These are phyloP conservation scores for Syzygium oleosum DNA, from an alignment of 345 rosid species.

Conservation along the genomic window DNA sequence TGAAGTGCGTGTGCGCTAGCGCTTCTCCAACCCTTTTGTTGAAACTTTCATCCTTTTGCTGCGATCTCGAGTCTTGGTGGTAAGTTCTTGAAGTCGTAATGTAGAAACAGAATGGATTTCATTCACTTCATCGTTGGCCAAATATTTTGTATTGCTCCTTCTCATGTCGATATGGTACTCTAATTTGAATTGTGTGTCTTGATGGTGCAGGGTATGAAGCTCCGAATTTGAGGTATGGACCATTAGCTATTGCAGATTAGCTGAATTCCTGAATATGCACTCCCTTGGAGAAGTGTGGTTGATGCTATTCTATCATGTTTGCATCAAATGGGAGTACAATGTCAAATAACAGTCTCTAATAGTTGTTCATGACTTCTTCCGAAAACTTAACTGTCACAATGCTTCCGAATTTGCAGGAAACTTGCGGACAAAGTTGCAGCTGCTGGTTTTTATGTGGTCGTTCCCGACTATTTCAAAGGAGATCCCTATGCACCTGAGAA, in stretches of 20 bases:
- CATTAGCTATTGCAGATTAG: not conserved
- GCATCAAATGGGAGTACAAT: not conserved
- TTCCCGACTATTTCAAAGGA: slow-evolving; percentile 63
- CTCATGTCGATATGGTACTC: not conserved
- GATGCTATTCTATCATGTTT: not conserved
- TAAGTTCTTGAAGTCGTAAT: not conserved
- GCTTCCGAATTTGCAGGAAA: slow-evolving; percentile 28
- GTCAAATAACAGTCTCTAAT: not conserved
- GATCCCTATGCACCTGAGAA: slow-evolving; percentile 42
- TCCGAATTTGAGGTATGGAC: slow-evolving; percentile 63
- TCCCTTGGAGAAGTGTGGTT: not conserved
- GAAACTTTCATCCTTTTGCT: not conserved
- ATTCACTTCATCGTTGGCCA: not conserved
- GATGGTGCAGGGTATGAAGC: slow-evolving; percentile 62
- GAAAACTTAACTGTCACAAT: not conserved
- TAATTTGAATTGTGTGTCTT: not conserved
- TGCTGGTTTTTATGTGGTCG: slow-evolving; percentile 60
- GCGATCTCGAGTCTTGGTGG: not conserved
- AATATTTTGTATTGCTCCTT: not conserved
- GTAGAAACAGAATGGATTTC: not conserved
- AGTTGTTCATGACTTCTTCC: not conserved
- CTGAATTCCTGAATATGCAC: not conserved
- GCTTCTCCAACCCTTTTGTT: not conserved
- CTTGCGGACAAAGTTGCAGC: slow-evolving; percentile 77
- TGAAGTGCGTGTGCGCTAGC: not conserved